Evolutionary conservation across 2,329 filamentous ascomycete genomes (phyloP), one percentile per base, ranked within the genome.

Genomic region (Apiospora kogelbergensis): DNA sequence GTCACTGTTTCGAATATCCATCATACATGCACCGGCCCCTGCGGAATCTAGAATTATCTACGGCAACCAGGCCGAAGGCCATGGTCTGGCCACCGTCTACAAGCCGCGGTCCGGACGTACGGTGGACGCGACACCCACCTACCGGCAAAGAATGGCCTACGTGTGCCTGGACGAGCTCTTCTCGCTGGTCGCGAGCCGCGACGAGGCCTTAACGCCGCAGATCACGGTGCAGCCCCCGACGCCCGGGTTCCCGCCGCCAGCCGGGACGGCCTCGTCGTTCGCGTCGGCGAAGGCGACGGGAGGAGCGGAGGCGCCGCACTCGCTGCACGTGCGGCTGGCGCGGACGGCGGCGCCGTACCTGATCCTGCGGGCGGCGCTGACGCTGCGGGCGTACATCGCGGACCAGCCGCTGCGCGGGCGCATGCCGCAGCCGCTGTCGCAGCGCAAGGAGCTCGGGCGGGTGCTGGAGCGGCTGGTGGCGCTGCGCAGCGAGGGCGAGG

Each of bases 341-440:
- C 87, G 90, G 76, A 91, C 91, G 3, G 89, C 91, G 0, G 91
- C 93, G 0, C 94, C 94, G 0, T 95, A 93, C 75, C 85, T 98
- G 2, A 91, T 98, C 60, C 83, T 97, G 1, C 90, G 96, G 2
- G 90, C 92, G 15, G 94, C 93, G 0, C 84, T 97, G 20, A 90
- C 93, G 0, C 81, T 98, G n/a, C 90, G 93, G 68, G 86, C 91
- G 0, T 98, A 97, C 77, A 90, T 97, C 63, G 93, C 94, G 4
- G 96, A 99, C 78, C 95, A 98, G 77, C 95, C 95, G 0, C 84
- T 99, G 24, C 87, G 96, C 17, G 95, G 96, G 0, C 88, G 90
- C 65, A 96, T 97, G 90, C 96, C 96, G 5, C 93, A 96, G 78
- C 95, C 95, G 0, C 84, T 93, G 6, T 91, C 89, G 10, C 93